Base-by-base conservation (phyloP, 1,284 basidiomycete species). In the Rhodotorula mucilaginosa region DNA sequence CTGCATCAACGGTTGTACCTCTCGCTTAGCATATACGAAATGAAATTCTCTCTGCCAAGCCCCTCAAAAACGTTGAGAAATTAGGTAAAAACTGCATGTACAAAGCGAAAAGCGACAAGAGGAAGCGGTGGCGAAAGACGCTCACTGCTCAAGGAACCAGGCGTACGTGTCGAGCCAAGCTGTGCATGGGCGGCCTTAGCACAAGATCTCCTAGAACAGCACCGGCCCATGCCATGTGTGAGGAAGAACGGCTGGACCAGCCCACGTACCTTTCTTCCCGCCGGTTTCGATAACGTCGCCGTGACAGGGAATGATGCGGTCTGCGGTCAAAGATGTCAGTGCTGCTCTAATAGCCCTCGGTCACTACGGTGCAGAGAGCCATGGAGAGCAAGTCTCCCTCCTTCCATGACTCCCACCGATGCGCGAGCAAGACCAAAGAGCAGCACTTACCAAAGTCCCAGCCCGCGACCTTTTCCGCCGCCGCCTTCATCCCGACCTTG, bases 241-340 rank as follows among this genome's bases (percentile, higher is more conserved):
- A 18, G 39, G 15, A 18, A n/a, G 49, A 57, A 15, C 15, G 8
- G 47, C 52, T 16, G 31, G 39, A 2, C 39, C 39, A 44, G 39
- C 39, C 39, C 39, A 61, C 71, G 21, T 31, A 75, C 74, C 71
- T n/a, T 64, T 84, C 79, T 89, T 89, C 0, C 86, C 92, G 10
- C 86, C 85, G 0, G 82, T 86, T 80, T 93, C 91, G 69, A 95
- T 90, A 26, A 93, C 89, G 76, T 93, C 90, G 85, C 91, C 95
- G 81, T 97, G 95, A 79, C 93, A 96, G 60, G 92, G 92, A 70
- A 97, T 93, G 79, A 98, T 90, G 58, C 90, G 84, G 46, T 91
- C 58, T 61, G 64, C 21, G 15, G 29, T 3, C 6, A 12, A 6
- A 5, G 10, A 15, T 1, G 39, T 44, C 39, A 44, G 19, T 29